These are phyloP conservation scores for Quercus parvula DNA, from an alignment of 306 rosid species.

Conservation along the genomic window DNA sequence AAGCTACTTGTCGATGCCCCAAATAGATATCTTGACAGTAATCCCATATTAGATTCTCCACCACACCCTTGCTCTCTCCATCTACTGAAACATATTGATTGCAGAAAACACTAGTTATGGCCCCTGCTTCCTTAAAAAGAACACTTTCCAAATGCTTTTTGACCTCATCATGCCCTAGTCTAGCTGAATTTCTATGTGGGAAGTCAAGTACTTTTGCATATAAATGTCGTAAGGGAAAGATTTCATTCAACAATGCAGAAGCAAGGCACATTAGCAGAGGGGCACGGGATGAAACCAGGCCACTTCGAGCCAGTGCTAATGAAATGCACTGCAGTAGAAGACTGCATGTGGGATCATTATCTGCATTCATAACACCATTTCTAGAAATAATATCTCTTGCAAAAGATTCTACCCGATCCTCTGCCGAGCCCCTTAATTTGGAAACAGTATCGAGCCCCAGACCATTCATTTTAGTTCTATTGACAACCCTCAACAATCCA, in stretches of 20 bases:
- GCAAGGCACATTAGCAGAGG: slow-evolving; percentile 59
- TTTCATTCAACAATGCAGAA: slow-evolving; percentile 62
- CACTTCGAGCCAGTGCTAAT: slow-evolving; percentile 63
- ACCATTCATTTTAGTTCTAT: slow-evolving; percentile 36
- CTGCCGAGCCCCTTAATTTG: slow-evolving; percentile 43
- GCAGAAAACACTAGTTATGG: slow-evolving; percentile 66
- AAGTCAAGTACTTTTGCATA: slow-evolving; percentile 41
- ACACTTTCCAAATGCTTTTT: slow-evolving; percentile 58
- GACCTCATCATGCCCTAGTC: slow-evolving; percentile 39
- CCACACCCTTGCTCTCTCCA: slow-evolving; percentile 50
- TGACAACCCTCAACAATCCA: slow-evolving; percentile 61
- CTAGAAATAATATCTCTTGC: slow-evolving; percentile 42
- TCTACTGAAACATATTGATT: slow-evolving; percentile 62
- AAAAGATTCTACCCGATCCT: slow-evolving; percentile 46
- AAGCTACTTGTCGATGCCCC: slow-evolving; percentile 56
- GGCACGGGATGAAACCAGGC: slow-evolving; percentile 47
- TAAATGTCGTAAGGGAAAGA: slow-evolving; percentile 63
- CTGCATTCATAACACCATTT: slow-evolving; percentile 13
- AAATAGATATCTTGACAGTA: slow-evolving; percentile 59
- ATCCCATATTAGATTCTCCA: slow-evolving; percentile 77
- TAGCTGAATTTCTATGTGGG: slow-evolving; percentile 18
- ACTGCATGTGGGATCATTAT: slow-evolving; percentile 29
- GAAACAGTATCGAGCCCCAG: slow-evolving; percentile 33
- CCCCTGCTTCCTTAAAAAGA: slow-evolving; percentile 82
- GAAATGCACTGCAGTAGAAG: slow-evolving; percentile 65